Base-by-base conservation (phyloP, 176 grass and related monocot genomes). In the Phyllostachys edulis region DNA sequence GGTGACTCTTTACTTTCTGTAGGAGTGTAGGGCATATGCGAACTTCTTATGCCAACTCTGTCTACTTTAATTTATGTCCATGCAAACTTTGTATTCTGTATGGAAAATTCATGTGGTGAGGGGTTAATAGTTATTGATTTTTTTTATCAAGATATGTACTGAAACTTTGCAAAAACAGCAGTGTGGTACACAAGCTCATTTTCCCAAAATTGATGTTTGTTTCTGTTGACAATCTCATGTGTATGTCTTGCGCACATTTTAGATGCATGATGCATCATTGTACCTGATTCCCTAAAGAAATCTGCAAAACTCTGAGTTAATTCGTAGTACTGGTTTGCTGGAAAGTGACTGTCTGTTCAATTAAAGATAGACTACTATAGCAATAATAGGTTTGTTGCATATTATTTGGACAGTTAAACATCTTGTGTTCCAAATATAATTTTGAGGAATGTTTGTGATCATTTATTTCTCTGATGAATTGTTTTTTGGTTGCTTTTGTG, bases 381-480 rank as follows among this genome's bases (percentile, higher is more conserved):
- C 37, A 63, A 39, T 40, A 60, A 63, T 56, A 40, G 32, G 2
- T 54, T 32, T 70, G 39, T 16, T 27, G 21, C n/a, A 20, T 69
- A 44, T 23, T 5, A 38, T 82, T 44, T 50, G 62, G 6, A 13
- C 56, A 52, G 5, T 67, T n/a, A 67, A 83, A 50, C 20, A n/a
- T 73, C 17, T 14, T 21, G 41, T 4, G 9, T 50, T 32, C 60
- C 34, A 23, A 76, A 46, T 63, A 46, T 70, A 62, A 63, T 52
- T 76, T 69, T 40, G 11, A 47, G 17, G 4, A 73, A 67, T 21
- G 13, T 47, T 55, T 42, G 29, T 52, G 57, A 9, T n/a, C n/a
- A n/a, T 85, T 78, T 61, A 65, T 59, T 78, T 86, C 21, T 76
- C 14, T 73, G 24, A 27, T 34, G 37, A 80, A 9, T 75, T 79